Percentiles rank a stretch among this genome's conserved stretches.
Conservation (phyloP, 2,329 filamentous ascomycete genomes). For the Oidium heveae region DNA sequence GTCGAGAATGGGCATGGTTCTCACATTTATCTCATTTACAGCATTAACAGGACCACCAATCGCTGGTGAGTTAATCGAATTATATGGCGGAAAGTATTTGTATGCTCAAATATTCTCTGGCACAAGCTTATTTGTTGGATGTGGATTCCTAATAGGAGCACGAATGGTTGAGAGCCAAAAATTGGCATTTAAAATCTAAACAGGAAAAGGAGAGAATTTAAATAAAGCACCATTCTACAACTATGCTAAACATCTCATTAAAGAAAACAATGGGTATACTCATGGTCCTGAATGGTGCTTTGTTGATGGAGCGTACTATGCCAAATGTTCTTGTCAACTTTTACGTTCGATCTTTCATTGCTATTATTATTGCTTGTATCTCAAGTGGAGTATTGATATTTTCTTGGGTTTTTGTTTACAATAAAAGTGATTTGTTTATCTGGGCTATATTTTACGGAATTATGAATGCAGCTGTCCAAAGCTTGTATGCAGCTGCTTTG, state of each 20-base stretch:
- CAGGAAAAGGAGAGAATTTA: no score
- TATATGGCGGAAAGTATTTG: slow-evolving; percentile 19
- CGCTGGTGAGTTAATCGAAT: slow-evolving; percentile 24
- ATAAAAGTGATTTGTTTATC: slow-evolving; percentile 20
- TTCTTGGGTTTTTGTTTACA: slow-evolving; percentile 23
- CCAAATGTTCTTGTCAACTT: slow-evolving; percentile 23
- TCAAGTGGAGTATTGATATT: slow-evolving; percentile 15
- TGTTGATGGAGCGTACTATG: slow-evolving; percentile 21
- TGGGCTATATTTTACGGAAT: slow-evolving; percentile 28
- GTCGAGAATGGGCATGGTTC: slow-evolving; percentile 30
- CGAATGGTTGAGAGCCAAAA: no score
- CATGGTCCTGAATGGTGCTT: slow-evolving; percentile 27
- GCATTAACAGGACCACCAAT: slow-evolving; percentile 28
- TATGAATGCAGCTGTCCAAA: slow-evolving; percentile 22
- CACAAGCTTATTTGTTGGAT: slow-evolving; percentile 19
- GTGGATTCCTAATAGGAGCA: slow-evolving; percentile 14
- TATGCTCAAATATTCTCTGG: slow-evolving; percentile 27
- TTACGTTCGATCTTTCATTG: slow-evolving; percentile 25
- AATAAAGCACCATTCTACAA: no score
- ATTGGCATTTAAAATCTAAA: no score
- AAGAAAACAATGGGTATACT: slow-evolving; percentile 23
- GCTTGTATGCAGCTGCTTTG: slow-evolving; percentile 25
- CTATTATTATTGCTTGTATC: slow-evolving; percentile 20
- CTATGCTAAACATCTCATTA: slow-evolving; percentile 16
- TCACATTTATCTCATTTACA: slow-evolving; percentile 26